Conservation (phyloP, 352 stramenopile species). For the Blastocystis sp. region DNA sequence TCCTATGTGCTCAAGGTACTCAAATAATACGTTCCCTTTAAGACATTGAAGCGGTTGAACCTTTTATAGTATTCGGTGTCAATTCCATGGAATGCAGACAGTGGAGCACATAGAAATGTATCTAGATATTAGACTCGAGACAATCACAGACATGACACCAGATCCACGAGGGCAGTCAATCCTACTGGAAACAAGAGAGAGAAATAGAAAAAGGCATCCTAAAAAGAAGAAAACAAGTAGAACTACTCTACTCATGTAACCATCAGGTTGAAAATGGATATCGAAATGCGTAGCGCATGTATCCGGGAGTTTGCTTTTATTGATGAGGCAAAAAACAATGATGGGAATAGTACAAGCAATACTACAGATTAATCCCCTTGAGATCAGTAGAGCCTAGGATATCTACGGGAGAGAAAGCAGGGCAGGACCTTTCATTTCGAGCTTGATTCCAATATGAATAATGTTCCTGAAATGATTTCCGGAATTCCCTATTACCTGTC, state of each 20-base stretch:
- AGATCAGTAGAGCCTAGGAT: not conserved
- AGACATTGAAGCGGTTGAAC: not conserved
- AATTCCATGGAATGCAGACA: not conserved
- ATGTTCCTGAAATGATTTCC: not conserved
- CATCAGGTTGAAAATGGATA: not conserved
- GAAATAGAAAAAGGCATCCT: constrained; percentile 40
- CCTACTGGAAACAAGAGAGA: not conserved
- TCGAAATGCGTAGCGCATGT: constrained; percentile 37
- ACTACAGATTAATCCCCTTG: constrained; percentile 3
- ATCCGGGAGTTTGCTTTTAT: not conserved
- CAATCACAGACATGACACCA: not conserved
- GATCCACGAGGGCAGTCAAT: not conserved
- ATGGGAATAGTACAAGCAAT: not conserved
- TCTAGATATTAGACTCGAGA: not conserved
- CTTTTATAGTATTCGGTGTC: not conserved
- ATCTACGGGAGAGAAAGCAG: not conserved
- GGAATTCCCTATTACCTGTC: not conserved
- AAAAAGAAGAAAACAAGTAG: not conserved
- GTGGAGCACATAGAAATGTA: not conserved
- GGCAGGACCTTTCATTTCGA: not conserved
- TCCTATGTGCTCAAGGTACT: not conserved
- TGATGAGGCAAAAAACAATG: constrained; percentile 6
- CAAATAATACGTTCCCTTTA: not conserved
- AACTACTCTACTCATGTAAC: not conserved
- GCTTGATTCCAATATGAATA: not conserved